phyloP scores from a whole-genome alignment of 129 eudicot genomes.

The Lactuca saligna region DNA sequence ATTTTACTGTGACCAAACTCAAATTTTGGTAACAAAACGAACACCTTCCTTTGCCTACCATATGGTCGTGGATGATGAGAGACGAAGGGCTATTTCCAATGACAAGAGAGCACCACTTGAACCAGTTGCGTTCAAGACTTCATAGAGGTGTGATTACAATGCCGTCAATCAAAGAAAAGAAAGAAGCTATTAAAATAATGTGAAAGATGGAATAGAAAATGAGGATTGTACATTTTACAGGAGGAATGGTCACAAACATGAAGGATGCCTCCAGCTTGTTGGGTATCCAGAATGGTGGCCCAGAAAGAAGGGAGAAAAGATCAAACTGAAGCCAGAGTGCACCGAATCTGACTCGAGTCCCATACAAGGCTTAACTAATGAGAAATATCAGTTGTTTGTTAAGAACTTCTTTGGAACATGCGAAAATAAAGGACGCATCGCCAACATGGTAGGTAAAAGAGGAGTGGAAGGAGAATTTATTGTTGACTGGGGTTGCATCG shows the following conservation, averaged over 20 bases:
- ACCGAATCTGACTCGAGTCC: not conserved
- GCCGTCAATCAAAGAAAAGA: not conserved
- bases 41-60: not conserved
- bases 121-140: not conserved
- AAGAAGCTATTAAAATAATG: not conserved
- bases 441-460: not conserved
- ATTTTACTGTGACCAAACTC: not conserved
- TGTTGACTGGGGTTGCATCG: too few relatives aligned
- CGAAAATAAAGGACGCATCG: not conserved
- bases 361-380: not conserved
- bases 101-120: not conserved
- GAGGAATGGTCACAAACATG: not conserved
- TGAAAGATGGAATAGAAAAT: not conserved
- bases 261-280: too few relatives aligned
- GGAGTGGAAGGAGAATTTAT: too few relatives aligned
- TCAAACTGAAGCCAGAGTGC: not conserved
- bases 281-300: too few relatives aligned
- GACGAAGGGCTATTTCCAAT: not conserved
- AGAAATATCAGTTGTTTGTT: not conserved
- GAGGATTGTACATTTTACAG: not conserved
- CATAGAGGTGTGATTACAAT: too few relatives aligned
- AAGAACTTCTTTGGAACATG: not conserved
- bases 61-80: not conserved
- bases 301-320: not conserved
- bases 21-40: not conserved